Evolutionary conservation across 2,329 filamentous ascomycete genomes (phyloP).

Genomic region (Trichophyton rubrum): DNA sequence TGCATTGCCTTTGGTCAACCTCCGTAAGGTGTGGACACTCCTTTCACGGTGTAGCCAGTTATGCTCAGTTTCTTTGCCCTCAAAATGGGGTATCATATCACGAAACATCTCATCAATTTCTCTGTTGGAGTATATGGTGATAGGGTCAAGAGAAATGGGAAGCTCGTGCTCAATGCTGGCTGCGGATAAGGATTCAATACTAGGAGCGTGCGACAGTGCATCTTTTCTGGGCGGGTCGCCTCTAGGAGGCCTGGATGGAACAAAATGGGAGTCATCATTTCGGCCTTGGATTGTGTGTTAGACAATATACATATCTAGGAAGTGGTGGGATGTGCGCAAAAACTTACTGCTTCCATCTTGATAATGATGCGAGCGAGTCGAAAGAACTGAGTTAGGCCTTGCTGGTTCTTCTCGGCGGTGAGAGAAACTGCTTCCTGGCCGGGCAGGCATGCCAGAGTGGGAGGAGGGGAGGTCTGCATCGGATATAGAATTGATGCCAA

Average conservation of each 20-base stretch:
- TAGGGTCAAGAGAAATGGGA: slow-evolving; percentile 59
- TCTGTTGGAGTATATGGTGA: slow-evolving; percentile 69
- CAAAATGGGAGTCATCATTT: slow-evolving; percentile 7
- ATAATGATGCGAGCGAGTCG: slow-evolving; percentile 11
- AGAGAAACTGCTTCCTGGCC: slow-evolving; percentile 19
- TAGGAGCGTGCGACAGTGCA: slow-evolving; percentile 10
- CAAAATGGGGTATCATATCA: slow-evolving; percentile 69
- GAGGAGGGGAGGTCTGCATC: slow-evolving; percentile 19
- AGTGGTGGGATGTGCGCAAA: background rate
- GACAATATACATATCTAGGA: background rate
- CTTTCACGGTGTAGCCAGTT: slow-evolving; percentile 88
- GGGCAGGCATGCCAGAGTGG: slow-evolving; percentile 15
- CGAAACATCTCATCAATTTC: slow-evolving; percentile 81
- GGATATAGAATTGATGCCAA: slow-evolving; percentile 41
- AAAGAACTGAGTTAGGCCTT: slow-evolving; percentile 19
- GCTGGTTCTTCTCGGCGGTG: slow-evolving; percentile 15
- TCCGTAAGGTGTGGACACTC: slow-evolving; percentile 60
- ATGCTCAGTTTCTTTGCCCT: slow-evolving; percentile 76
- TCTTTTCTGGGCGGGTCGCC: slow-evolving; percentile 10
- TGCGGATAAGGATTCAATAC: slow-evolving; percentile 11
- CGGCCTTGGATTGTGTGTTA: background rate
- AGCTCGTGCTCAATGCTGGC: slow-evolving; percentile 34
- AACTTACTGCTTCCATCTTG: slow-evolving; percentile 11
- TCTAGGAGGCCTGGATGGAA: slow-evolving; percentile 2
- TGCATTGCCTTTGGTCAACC: slow-evolving; percentile 71